Percentiles rank a stretch among this genome's conserved stretches.
Evolutionary conservation across 148 eudicot species (phyloP).

Genomic region (Polygonum aviculare): DNA sequence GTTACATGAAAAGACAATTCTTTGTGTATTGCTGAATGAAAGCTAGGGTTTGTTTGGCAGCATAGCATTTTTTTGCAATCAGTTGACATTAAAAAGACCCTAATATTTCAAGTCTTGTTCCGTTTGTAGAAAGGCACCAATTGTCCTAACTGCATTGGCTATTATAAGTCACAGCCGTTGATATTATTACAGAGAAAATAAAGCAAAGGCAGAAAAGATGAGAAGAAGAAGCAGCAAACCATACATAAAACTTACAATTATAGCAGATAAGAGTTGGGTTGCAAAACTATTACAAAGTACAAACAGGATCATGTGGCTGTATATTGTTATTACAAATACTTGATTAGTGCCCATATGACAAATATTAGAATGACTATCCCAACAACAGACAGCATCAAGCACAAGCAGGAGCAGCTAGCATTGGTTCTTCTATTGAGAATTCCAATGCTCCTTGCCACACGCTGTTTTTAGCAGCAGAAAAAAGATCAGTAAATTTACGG

Average conservation of each 20-base stretch:
- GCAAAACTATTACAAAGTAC: not conserved
- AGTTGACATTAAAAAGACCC: too few relatives aligned
- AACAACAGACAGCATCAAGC: slow-evolving; percentile 41
- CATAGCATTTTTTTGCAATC: too few relatives aligned
- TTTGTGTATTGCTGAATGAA: too few relatives aligned
- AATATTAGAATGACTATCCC: slow-evolving; percentile 48
- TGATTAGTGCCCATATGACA: slow-evolving; percentile 36
- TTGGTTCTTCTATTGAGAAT: slow-evolving; percentile 58
- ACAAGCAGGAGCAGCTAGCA: slow-evolving; percentile 66
- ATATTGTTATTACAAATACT: slow-evolving; percentile 20
- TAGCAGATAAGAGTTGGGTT: not conserved
- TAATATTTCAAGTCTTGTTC: too few relatives aligned
- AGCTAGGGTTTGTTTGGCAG: too few relatives aligned
- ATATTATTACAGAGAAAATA: not conserved
- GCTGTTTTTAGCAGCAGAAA: slow-evolving; percentile 24
- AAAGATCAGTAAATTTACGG: not conserved
- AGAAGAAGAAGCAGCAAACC: not conserved
- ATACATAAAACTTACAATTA: not conserved
- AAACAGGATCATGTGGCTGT: not conserved
- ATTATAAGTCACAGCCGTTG: not conserved
- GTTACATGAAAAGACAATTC: too few relatives aligned
- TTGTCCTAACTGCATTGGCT: not conserved
- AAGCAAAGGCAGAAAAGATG: not conserved
- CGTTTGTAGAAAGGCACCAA: not conserved
- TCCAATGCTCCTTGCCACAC: slow-evolving; percentile 50